Evolutionary conservation across 106 monocot species (phyloP).

Genomic region (Iris macrosiphon): DNA sequence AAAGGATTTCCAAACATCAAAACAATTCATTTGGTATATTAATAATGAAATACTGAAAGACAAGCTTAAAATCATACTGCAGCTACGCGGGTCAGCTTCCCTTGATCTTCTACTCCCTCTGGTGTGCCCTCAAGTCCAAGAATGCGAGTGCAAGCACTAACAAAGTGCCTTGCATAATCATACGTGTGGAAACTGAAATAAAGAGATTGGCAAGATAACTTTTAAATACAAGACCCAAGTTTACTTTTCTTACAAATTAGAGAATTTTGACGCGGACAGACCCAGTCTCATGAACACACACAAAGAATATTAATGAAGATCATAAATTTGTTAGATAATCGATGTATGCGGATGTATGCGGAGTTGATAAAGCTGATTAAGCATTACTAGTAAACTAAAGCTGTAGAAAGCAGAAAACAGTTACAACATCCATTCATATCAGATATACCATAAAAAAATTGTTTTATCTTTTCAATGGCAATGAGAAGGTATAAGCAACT

Average conservation of each 20-base stretch:
- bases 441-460: no score
- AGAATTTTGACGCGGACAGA: no score
- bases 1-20: no score
- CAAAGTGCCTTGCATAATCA: conserved; percentile 96
- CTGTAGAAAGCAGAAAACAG: no score
- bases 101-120: conserved; percentile 94
- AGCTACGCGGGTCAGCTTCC: conserved; percentile 79
- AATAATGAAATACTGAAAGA: not conserved
- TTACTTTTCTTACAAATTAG: no score
- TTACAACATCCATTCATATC: no score
- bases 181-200: conserved; percentile 81
- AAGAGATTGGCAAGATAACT: not conserved
- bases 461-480: no score
- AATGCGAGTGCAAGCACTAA: conserved; percentile 91
- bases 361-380: not conserved
- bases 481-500: no score
- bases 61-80: conserved; percentile 39
- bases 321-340: not conserved
- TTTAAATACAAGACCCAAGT: not conserved
- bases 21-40: not conserved
- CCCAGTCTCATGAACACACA: no score
- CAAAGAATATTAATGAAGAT: not conserved
- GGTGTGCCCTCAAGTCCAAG: conserved; percentile 95
- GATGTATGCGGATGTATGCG: not conserved
- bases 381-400: no score